Conservation (phyloP, 768 basidiomycete genomes). For the Pisolithus microcarpus region DNA sequence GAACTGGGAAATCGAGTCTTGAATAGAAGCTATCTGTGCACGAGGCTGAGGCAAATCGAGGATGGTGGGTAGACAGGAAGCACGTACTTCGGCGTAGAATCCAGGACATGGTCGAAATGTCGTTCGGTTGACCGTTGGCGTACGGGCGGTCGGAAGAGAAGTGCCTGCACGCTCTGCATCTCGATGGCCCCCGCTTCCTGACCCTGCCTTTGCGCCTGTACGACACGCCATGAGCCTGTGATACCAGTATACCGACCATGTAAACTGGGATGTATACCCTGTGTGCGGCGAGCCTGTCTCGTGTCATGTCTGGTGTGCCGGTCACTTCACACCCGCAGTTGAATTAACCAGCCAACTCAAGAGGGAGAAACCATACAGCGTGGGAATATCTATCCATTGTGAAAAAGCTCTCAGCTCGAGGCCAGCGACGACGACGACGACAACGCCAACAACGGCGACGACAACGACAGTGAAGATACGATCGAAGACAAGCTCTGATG, state of each 20-base stretch:
- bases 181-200: conserved; percentile 19
- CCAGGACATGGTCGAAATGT: conserved; percentile 23
- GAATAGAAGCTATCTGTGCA: conserved; percentile 40
- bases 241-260: no score
- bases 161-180: conserved; percentile 15
- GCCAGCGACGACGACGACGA: not conserved
- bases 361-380: not conserved
- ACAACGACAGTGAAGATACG: conserved; percentile 53
- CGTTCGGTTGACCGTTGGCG: conserved; percentile 3
- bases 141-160: conserved; percentile 4
- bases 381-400: not conserved
- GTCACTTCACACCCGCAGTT: not conserved
- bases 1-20: conserved; percentile 39
- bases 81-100: conserved; percentile 28
- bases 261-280: conserved; percentile 37
- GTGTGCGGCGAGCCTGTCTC: conserved; percentile 77
- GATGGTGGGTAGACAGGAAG: no score
- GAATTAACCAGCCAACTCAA: no score
- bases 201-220: conserved; percentile 49
- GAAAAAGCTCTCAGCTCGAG: not conserved
- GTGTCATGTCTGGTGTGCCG: conserved; percentile 37
- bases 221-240: conserved; percentile 42
- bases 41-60: not conserved
- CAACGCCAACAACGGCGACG: not conserved
- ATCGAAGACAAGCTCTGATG: conserved; percentile 58